These are phyloP conservation scores for Gossypium ekmanianum DNA, from an alignment of 345 rosid genomes.

Conservation along the genomic window DNA sequence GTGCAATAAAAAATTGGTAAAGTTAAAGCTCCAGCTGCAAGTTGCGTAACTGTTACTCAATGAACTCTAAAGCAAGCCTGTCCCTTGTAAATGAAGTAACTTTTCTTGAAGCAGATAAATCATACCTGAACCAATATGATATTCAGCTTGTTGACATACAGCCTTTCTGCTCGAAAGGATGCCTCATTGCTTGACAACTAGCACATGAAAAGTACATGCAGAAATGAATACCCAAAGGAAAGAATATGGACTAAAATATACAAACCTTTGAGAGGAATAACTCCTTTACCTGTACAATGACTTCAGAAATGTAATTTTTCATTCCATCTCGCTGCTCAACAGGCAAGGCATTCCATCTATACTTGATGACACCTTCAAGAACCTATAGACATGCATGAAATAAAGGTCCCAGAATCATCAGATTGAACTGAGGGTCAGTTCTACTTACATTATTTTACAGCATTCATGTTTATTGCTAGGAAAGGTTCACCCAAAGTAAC, in stretches of 20 bases:
- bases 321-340: conserved; percentile 96
- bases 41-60: neutral
- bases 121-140: conserved; percentile 92
- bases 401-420: neutral
- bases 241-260: neutral
- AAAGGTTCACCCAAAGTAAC: neutral
- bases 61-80: conserved; percentile 1
- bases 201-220: conserved; percentile 5
- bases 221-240: neutral
- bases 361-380: conserved; percentile 95
- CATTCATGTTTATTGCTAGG: neutral
- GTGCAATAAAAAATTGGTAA: neutral
- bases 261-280: neutral
- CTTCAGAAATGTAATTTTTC: conserved; percentile 98
- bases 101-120: neutral
- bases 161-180: conserved; percentile 79
- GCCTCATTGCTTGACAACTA: conserved; percentile 90
- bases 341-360: conserved; percentile 98
- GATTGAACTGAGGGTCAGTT: neutral
- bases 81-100: neutral
- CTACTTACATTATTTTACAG: neutral
- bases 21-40: neutral
- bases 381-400: conserved; percentile 46
- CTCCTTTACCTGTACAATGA: conserved; percentile 79
- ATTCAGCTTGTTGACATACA: conserved; percentile 93